Evolutionary conservation across 208 protist genomes (phyloP), one percentile per base, ranked within the genome.

Genomic region (Leishmania guyanensis): DNA sequence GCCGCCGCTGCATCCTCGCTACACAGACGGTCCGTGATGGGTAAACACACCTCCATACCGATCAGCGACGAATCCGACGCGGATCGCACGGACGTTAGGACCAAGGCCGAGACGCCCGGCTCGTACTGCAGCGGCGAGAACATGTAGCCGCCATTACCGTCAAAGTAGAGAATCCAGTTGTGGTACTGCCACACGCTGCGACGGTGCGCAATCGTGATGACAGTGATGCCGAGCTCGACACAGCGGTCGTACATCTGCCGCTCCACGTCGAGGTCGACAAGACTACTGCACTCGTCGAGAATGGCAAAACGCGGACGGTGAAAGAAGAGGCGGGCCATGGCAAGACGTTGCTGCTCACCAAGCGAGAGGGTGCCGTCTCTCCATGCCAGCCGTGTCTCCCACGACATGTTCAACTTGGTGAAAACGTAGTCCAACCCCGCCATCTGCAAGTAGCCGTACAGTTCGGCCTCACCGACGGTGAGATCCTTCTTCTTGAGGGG

Each of bases 211-310:
- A 98, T 96, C 10, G 94, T 97, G 71, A 98, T 91, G 66, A 95
- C 85, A 17, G 95, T 93, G 78, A 98, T 97, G 75, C 91, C 90
- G 36, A 93, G 79, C 53, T 95, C 76, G 17, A 81, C 82, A 79
- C 94, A 98, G 73, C 82, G 77, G 50, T 84, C 73, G 84, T 98
- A 98, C 14, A 97, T 79, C 54, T 88, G 77, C 69, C 83, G 58
- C 84, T 97, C 93, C 58, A 93, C 87, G 26, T 96, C 91, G 36
- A 90, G 73, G 79, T 93, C 90, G 71, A 98, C 82, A 29, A 90
- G 85, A 68, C 89, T 94, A 81, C 92, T 98, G 89, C 94, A 97
- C 85, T 98, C 95, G 78, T 98, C 95, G 9, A 98, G 85, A 77
- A 98, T 97, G 56, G 95, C 95, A 78, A 95, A 98, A 29, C 87